Percentiles rank a stretch among this genome's conserved stretches.
Evolutionary conservation across 2,329 filamentous ascomycete genomes (phyloP).

Genomic region (Fusarium armeniacum): DNA sequence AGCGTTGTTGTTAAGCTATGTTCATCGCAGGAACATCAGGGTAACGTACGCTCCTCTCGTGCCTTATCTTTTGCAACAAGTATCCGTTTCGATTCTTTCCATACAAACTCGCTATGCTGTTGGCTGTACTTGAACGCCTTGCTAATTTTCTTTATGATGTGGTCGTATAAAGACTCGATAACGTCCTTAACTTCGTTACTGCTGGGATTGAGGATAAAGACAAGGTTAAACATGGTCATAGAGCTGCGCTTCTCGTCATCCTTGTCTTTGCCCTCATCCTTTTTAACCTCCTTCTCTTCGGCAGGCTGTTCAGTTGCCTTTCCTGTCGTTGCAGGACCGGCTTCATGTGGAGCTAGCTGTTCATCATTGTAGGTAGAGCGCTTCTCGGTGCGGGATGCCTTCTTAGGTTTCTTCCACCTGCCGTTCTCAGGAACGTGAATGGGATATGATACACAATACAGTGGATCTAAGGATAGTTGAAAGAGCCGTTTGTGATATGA

Average conservation of each 20-base stretch:
- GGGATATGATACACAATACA: conserved; percentile 86
- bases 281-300: conserved; percentile 49
- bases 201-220: conserved; percentile 89
- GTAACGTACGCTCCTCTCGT: conserved; percentile 72
- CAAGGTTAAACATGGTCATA: conserved; percentile 98
- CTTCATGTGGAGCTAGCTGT: conserved; percentile 49
- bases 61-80: conserved; percentile 85
- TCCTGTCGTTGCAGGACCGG: conserved; percentile 44
- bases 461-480: conserved; percentile 83
- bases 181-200: conserved; percentile 81
- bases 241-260: conserved; percentile 73
- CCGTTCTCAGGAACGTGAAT: conserved; percentile 85
- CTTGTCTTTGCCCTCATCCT: conserved; percentile 53
- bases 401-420: conserved; percentile 77
- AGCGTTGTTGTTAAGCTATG: conserved; percentile 19
- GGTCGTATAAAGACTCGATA: conserved; percentile 82
- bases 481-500: conserved; percentile 86
- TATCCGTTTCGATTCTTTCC: conserved; percentile 89
- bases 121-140: conserved; percentile 95
- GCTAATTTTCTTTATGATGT: conserved; percentile 92
- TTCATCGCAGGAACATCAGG: neutral
- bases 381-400: conserved; percentile 61
- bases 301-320: conserved; percentile 49
- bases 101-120: conserved; percentile 89
- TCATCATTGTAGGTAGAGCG: conserved; percentile 56